A percentile compares a stretch with the other conserved stretches of the same genome.
These are phyloP conservation scores for Ambrosia artemisiifolia DNA, from an alignment of 129 eudicot species.

Conservation along the genomic window DNA sequence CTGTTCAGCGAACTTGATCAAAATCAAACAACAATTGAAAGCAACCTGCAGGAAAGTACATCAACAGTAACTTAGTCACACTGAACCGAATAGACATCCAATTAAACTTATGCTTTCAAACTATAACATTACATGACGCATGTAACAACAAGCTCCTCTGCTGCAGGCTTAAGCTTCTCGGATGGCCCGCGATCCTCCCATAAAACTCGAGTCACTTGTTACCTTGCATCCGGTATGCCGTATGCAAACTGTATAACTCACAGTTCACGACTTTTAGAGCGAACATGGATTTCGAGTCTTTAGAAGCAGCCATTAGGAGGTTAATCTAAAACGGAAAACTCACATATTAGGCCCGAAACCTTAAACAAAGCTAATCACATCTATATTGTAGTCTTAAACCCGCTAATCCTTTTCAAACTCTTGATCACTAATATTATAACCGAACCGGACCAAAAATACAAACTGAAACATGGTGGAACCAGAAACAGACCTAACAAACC, in stretches of 20 bases:
- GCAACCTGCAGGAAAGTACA: too few species aligned
- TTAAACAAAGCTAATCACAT: background rate
- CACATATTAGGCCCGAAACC: background rate
- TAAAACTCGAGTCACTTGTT: constrained; percentile 40
- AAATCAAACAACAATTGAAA: too few species aligned
- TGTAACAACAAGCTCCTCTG: constrained; percentile 35
- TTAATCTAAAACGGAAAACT: constrained; percentile 37
- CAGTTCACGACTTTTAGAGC: constrained; percentile 32
- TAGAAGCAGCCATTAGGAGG: constrained; percentile 14
- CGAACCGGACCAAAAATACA: background rate
- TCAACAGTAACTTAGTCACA: background rate
- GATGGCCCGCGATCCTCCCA: constrained; percentile 46
- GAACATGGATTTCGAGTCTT: constrained; percentile 14
- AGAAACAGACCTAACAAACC: background rate
- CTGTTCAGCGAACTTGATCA: too few species aligned
- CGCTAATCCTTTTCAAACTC: background rate
- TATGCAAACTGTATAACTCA: constrained; percentile 24
- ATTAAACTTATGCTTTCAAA: background rate
- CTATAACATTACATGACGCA: constrained; percentile 62
- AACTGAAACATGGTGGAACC: background rate
- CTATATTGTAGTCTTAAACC: background rate
- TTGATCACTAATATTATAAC: background rate
- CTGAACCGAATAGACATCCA: background rate
- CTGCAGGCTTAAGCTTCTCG: constrained; percentile 14
- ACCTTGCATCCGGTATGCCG: constrained; percentile 27